Conservation (phyloP, 2,329 filamentous ascomycete genomes). For the Epichloe sibirici region DNA sequence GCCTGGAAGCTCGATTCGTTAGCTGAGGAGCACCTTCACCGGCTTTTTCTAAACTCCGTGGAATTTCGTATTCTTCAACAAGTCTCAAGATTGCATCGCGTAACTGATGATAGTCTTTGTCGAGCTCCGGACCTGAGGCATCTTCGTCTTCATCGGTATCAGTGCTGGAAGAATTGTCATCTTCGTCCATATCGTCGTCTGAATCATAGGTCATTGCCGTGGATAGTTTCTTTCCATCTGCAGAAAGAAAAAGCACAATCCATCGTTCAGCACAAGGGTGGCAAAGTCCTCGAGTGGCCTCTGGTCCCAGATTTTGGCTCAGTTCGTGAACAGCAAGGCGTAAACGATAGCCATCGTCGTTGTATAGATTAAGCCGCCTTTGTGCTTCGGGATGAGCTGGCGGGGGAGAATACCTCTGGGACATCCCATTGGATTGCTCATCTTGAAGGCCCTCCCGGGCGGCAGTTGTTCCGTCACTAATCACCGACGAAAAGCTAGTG, state of each 20-base stretch:
- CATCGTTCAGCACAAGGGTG: slow-evolving; percentile 76
- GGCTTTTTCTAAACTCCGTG: slow-evolving; percentile 50
- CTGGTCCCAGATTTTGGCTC: slow-evolving; percentile 50
- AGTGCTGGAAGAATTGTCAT: slow-evolving; percentile 48
- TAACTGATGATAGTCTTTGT: slow-evolving; percentile 70
- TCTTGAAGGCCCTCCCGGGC: slow-evolving; percentile 53
- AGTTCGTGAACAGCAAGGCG: slow-evolving; percentile 60
- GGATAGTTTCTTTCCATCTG: slow-evolving; percentile 57
- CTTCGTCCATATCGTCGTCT: slow-evolving; percentile 53
- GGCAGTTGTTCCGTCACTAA: slow-evolving; percentile 52
- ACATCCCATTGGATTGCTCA: slow-evolving; percentile 34
- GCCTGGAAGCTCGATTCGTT: slow-evolving; percentile 55
- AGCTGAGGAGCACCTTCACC: slow-evolving; percentile 46
- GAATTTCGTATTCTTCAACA: slow-evolving; percentile 72
- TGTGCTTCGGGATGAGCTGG: slow-evolving; percentile 32
- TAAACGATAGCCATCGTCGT: slow-evolving; percentile 53
- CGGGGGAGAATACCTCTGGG: slow-evolving; percentile 43
- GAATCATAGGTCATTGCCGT: slow-evolving; percentile 61
- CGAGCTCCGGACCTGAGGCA: slow-evolving; percentile 48
- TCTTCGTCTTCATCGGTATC: slow-evolving; percentile 51
- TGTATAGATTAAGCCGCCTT: slow-evolving; percentile 38
- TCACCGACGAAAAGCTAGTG: slow-evolving; percentile 58
- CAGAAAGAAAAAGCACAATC: slow-evolving; percentile 68
- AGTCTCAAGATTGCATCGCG: slow-evolving; percentile 71
- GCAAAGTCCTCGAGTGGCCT: slow-evolving; percentile 53